These are phyloP conservation scores for Trametopsis cervina DNA, from an alignment of 768 basidiomycete genomes.

Conservation along the genomic window DNA sequence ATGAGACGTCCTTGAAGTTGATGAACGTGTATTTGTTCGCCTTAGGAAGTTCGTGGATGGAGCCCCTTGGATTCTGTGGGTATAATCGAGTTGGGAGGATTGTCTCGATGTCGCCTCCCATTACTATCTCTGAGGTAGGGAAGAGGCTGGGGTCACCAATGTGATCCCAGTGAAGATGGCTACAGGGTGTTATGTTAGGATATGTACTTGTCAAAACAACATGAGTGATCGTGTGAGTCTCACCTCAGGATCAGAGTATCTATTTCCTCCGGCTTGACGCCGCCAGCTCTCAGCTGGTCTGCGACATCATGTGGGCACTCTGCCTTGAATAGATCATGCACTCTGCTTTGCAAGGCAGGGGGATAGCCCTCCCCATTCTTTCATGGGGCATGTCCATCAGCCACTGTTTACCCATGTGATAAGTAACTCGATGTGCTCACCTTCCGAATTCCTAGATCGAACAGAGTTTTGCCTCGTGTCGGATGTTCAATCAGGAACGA, in stretches of 20 bases:
- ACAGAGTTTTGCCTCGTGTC: conserved; percentile 31
- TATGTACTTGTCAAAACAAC: not conserved
- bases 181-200: no score
- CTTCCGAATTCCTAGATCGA: conserved; percentile 50
- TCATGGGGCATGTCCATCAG: not conserved
- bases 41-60: conserved; percentile 1
- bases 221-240: not conserved
- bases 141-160: conserved; percentile 42
- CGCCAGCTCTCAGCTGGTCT: conserved; percentile 46
- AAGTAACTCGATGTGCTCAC: conserved; percentile 14
- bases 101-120: conserved; percentile 34
- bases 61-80: conserved; percentile 29
- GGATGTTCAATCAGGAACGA: conserved; percentile 49
- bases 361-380: not conserved
- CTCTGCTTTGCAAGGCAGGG: not conserved
- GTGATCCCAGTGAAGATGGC: conserved; percentile 50
- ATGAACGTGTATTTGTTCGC: conserved; percentile 4
- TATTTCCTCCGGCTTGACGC: conserved; percentile 35
- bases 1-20: conserved; percentile 26
- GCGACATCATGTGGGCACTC: conserved; percentile 23
- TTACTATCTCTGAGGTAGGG: conserved; percentile 37
- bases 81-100: conserved; percentile 32
- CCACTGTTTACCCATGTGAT: not conserved
- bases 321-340: not conserved
- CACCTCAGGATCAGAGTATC: conserved; percentile 32